These are phyloP conservation scores for Prunus salicina DNA, from an alignment of 306 rosid genomes.

Conservation along the genomic window DNA sequence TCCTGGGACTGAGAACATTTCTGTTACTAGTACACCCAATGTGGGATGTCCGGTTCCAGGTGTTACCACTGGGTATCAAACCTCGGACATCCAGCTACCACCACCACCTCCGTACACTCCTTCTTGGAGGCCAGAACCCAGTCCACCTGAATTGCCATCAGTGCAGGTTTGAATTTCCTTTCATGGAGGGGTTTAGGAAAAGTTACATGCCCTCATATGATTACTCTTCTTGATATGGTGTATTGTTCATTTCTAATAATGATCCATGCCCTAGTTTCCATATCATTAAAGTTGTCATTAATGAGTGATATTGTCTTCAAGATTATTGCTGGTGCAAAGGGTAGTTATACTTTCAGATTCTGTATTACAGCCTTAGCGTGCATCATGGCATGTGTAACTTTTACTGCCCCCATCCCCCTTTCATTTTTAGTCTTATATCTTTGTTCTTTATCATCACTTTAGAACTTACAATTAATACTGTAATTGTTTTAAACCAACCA, in stretches of 20 bases:
- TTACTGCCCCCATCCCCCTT: not conserved
- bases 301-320: not conserved
- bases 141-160: slow-evolving; percentile 57
- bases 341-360: not conserved
- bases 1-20: slow-evolving; percentile 92
- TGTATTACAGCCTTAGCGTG: not conserved
- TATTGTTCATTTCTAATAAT: not conserved
- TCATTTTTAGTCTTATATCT: not conserved
- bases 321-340: not conserved
- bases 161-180: slow-evolving; percentile 80
- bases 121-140: slow-evolving; percentile 79
- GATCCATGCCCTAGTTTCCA: not conserved
- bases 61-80: slow-evolving; percentile 49
- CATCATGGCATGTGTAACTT: not conserved
- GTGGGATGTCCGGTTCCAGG: slow-evolving; percentile 57
- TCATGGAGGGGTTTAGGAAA: slow-evolving; percentile 16
- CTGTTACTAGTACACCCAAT: slow-evolving; percentile 59
- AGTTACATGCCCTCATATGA: not conserved
- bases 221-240: not conserved
- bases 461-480: not conserved
- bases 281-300: not conserved
- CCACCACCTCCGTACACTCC: slow-evolving; percentile 57
- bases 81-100: slow-evolving; percentile 51
- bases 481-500: not conserved
- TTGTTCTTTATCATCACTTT: not conserved